phyloP scores from a whole-genome alignment of 495 filamentous ascomycete species.

The Podospora conica region DNA sequence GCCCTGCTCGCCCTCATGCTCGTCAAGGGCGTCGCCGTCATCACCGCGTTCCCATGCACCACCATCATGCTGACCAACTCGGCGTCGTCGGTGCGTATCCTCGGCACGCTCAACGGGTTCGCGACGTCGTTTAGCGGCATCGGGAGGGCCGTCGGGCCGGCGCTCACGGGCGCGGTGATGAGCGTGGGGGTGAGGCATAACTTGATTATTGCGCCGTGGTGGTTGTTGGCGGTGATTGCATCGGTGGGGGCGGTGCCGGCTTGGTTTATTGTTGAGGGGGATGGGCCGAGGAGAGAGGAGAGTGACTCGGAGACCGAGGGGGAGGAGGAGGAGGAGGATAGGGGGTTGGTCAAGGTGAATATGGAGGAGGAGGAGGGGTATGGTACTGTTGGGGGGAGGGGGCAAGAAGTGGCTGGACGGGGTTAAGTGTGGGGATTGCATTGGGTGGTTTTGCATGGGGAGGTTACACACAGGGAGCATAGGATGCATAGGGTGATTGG shows the following conservation, averaged over 20 bases:
- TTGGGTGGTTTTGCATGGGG: background rate
- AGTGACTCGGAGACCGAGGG: no score
- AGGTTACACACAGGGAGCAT: background rate
- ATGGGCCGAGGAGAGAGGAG: slow-evolving; percentile 50
- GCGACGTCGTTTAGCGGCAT: slow-evolving; percentile 72
- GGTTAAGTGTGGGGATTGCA: background rate
- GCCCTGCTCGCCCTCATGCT: slow-evolving; percentile 54
- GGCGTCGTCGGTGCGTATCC: slow-evolving; percentile 61
- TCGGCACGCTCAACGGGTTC: slow-evolving; percentile 87
- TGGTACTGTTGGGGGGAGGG: background rate
- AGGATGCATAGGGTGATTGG: background rate
- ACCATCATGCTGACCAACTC: slow-evolving; percentile 91
- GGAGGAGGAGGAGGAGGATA: slow-evolving; percentile 32
- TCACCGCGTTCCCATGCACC: slow-evolving; percentile 79
- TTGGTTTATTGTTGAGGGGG: slow-evolving; percentile 67
- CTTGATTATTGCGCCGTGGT: slow-evolving; percentile 74
- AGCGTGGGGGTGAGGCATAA: slow-evolving; percentile 63
- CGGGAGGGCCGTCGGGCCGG: slow-evolving; percentile 72
- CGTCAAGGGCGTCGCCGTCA: slow-evolving; percentile 60
- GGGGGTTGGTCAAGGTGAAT: background rate
- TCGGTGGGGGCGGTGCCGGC: slow-evolving; percentile 58
- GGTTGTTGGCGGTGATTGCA: slow-evolving; percentile 57
- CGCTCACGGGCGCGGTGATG: slow-evolving; percentile 57
- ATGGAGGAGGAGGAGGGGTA: background rate
- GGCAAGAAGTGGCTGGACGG: background rate